These are phyloP conservation scores for Aechmea fasciata DNA, from an alignment of 176 grass and related monocot genomes.

Conservation along the genomic window DNA sequence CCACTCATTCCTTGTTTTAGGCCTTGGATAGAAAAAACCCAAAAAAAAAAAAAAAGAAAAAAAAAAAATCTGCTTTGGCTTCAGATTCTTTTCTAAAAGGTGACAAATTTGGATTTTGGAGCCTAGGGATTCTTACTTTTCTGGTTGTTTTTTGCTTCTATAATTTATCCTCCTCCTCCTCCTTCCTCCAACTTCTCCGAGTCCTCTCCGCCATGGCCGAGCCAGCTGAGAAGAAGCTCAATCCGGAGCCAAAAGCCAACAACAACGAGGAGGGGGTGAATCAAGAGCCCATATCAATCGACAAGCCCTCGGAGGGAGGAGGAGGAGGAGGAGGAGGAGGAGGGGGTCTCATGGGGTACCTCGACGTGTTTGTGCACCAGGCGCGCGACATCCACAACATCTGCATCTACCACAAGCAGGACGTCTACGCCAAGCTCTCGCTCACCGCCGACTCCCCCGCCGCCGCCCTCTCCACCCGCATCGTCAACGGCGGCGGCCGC, in stretches of 20 bases:
- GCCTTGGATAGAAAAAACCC: no score
- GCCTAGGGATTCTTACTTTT: background rate
- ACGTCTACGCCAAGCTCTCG: background rate
- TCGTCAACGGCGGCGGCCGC: slow-evolving; percentile 62
- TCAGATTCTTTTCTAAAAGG: background rate
- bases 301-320: background rate
- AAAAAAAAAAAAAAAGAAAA: no score
- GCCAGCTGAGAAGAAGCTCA: background rate
- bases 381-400: background rate
- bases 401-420: slow-evolving; percentile 5
- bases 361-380: background rate
- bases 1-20: background rate
- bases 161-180: background rate
- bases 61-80: no score
- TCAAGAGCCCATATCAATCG: no score
- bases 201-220: background rate
- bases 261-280: no score
- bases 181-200: background rate
- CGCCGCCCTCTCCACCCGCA: slow-evolving; percentile 56
- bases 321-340: background rate
- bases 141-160: background rate
- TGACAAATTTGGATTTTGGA: background rate
- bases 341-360: background rate
- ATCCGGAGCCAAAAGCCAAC: background rate
- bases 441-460: slow-evolving; percentile 13